Evolutionary conservation across 192 early-diverging fungal species (phyloP), one percentile per base, ranked within the genome.

Genomic region (Rhizophagus sp.): DNA sequence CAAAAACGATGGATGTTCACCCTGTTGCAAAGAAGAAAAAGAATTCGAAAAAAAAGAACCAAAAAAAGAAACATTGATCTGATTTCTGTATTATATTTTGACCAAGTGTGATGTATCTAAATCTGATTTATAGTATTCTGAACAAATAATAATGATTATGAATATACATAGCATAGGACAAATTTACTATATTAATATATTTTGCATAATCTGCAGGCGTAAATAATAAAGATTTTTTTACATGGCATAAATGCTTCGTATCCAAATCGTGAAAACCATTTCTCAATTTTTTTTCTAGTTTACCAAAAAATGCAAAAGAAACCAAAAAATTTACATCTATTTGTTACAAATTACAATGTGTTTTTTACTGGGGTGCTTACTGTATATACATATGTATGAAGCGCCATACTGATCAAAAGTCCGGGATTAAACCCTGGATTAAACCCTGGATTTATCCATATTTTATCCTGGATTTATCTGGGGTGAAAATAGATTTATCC

Each of bases 21-120:
- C 71, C 71, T 73, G 39, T 39, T 39, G 39, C 39, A 39, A 39
- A 39, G 39, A 39, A 39, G 39, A 39, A 39, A 39, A 8, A 73
- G 71, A 73, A 73, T 73, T 52, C 19, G 71, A 73, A 73, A 73
- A 73, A 73, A 73, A 73, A 73, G 71, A 73, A 73, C 71, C 52
- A 47, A 41, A 73, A 73, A 73, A 73, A 73, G 71, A 73, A 73
- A 73, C 71, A 73, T 73, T 73, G 71, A 73, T 52, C 71, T 47
- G 71, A 33, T 73, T 73, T 73, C 71, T 47, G 44, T 73, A 27
- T 73, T 44, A 2, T 73, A 52, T 73, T 41, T n/a, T 73, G 15
- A 30, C 24, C 44, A 73, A 73, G 2, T n/a, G 2, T 36, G 34
- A 2, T 1, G 2, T 39, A 0, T 39, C 39, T 69, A 69, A 27